These are phyloP conservation scores for Phytophthora parvispora DNA, from an alignment of 352 stramenopile genomes.

Conservation along the genomic window DNA sequence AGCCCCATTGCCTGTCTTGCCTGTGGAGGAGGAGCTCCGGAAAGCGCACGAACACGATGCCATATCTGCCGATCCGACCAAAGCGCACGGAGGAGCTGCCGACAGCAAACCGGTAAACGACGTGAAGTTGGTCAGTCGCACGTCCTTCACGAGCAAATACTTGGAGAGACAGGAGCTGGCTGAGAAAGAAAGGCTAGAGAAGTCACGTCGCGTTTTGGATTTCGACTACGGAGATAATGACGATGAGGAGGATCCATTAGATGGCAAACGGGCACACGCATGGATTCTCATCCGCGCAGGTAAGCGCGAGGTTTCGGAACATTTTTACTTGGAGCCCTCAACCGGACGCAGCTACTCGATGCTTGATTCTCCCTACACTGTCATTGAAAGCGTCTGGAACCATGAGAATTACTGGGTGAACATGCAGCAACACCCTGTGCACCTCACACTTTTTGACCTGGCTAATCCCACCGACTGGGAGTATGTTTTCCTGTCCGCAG, in stretches of 20 bases:
- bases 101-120: slow-evolving; percentile 26
- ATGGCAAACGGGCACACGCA: slow-evolving; percentile 84
- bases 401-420: slow-evolving; percentile 98
- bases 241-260: slow-evolving; percentile 77
- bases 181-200: slow-evolving; percentile 51
- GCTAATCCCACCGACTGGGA: slow-evolving; percentile 91
- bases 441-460: slow-evolving; percentile 86
- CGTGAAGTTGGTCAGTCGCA: slow-evolving; percentile 62
- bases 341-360: slow-evolving; percentile 91
- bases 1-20: slow-evolving; percentile 67
- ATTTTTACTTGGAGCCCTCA: slow-evolving; percentile 95
- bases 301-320: slow-evolving; percentile 88
- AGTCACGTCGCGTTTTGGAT: slow-evolving; percentile 50
- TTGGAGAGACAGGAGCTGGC: slow-evolving; percentile 59
- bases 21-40: slow-evolving; percentile 57
- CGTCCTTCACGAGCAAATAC: slow-evolving; percentile 80
- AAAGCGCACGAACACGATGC: slow-evolving; percentile 52
- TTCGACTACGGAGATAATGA: slow-evolving; percentile 70
- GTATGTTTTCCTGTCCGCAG: slow-evolving; percentile 90
- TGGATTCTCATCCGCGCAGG: slow-evolving; percentile 95
- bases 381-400: slow-evolving; percentile 94
- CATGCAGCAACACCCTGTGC: slow-evolving; percentile 86
- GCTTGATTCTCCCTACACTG: slow-evolving; percentile 83
- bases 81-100: background rate
- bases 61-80: slow-evolving; percentile 9